Evolutionary conservation across 1,139 yeast species (phyloP), one percentile per base, ranked within the genome.

Genomic region (Zygosaccharomyces sapae): DNA sequence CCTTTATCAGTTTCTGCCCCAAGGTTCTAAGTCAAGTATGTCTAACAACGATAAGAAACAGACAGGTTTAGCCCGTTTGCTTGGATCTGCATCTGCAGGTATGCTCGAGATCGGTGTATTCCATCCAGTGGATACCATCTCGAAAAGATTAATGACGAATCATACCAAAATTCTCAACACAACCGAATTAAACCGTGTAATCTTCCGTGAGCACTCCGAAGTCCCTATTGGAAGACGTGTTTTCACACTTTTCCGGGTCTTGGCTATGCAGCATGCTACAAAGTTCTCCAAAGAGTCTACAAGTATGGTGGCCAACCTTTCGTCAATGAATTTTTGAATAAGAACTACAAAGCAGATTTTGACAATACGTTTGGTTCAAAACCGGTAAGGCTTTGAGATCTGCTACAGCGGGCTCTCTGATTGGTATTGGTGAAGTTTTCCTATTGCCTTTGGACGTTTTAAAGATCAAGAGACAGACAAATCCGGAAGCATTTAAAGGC

Each of bases 231-330:
- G 81, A 31, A 76, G 80, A 55, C 80, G 97, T 68, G 65, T 86
- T 41, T 72, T 88, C 57, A 85, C 97, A n/a, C 77, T 92, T 57
- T 92, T 92, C 75, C 99, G 12, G 99, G 99, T 66, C 78, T 92
- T 57, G 98, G 98, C 22, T 92, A 94, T 65, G 98, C 98, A 56
- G 97, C 98, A 41, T 87, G 90, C 57, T 92, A 92, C 77, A 92
- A 92, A 75, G 85, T 92, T 61, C 76, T 92, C 63, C 99, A 92
- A 73, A 83, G 99, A 74, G 97, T 92, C 46, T 92, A 94, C 79
- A 92, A 92, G 71, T 92, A 94, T 69, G 97, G 98, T 66, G 99
- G 99, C 45, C 99, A 92, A 72, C 98, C 99, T 47, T 90, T 89
- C 66, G 99, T 94, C 55, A 92, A 90, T 66, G 99, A 92, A 71